These are phyloP conservation scores for Pterula multifida DNA, from an alignment of 1,284 basidiomycete genomes.

Conservation along the genomic window DNA sequence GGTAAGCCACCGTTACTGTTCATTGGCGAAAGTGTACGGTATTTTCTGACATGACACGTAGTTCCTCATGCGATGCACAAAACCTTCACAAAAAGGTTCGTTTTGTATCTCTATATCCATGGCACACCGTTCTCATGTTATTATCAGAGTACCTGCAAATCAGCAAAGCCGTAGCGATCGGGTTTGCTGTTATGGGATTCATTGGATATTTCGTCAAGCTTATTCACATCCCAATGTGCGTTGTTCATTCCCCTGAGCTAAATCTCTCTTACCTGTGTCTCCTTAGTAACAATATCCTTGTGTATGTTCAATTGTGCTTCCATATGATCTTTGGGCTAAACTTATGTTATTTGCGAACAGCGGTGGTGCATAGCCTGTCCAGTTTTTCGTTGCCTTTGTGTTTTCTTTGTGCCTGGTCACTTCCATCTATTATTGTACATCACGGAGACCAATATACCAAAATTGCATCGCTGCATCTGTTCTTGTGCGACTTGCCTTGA, in stretches of 20 bases:
- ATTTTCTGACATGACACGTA: slow-evolving; percentile 21
- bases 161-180: slow-evolving; percentile 86
- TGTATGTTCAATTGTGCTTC: slow-evolving; percentile 46
- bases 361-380: slow-evolving; percentile 50
- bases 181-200: slow-evolving; percentile 97
- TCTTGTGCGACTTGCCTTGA: too few relatives aligned
- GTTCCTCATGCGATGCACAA: slow-evolving; percentile 97
- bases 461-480: too few relatives aligned
- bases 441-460: not conserved
- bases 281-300: slow-evolving; percentile 83
- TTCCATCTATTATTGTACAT: slow-evolving; percentile 1
- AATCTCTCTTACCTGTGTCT: slow-evolving; percentile 16
- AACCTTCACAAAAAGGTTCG: slow-evolving; percentile 90
- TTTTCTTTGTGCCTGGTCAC: slow-evolving; percentile 1
- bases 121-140: slow-evolving; percentile 6
- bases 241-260: slow-evolving; percentile 13
- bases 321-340: slow-evolving; percentile 4
- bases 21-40: not conserved
- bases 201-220: slow-evolving; percentile 94
- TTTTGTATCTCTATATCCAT: not conserved
- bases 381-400: too few relatives aligned
- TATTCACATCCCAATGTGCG: slow-evolving; percentile 92
- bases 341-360: slow-evolving; percentile 21
- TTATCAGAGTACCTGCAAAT: slow-evolving; percentile 83
- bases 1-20: slow-evolving; percentile 32